A percentile compares a stretch with the other conserved stretches of the same genome.
Evolutionary conservation across 2,329 filamentous ascomycete genomes (phyloP).

Genomic region (Conoideocrella luteorostrata): DNA sequence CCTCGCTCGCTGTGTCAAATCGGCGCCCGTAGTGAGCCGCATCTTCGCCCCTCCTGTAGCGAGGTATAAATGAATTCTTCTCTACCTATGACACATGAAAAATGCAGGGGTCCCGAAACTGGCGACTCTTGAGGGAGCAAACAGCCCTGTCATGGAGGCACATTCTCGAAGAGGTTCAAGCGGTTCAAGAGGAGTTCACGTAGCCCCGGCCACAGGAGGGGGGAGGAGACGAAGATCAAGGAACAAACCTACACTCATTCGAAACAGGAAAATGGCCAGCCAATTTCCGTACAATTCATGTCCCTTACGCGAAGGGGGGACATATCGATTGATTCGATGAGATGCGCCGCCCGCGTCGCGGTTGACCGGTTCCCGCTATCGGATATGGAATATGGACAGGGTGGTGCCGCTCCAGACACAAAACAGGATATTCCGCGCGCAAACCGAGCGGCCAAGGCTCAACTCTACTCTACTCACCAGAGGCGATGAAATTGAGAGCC

Average conservation of each 20-base stretch:
- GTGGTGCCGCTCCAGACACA: not conserved
- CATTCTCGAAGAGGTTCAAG: not conserved
- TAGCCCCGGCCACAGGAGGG: constrained; percentile 13
- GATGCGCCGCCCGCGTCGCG: too few relatives aligned
- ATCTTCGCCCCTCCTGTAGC: constrained; percentile 28
- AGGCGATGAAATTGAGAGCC: constrained; percentile 84
- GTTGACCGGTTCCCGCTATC: too few relatives aligned
- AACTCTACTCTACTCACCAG: constrained; percentile 65
- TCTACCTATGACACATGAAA: not conserved
- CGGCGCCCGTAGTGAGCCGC: constrained; percentile 83
- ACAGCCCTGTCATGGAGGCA: too few relatives aligned
- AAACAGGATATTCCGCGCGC: not conserved
- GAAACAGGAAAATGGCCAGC: not conserved
- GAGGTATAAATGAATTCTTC: constrained; percentile 5
- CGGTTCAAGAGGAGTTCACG: not conserved
- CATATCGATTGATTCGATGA: too few relatives aligned
- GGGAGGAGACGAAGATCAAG: constrained; percentile 29
- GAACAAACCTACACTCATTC: constrained; percentile 33
- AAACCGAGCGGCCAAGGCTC: constrained; percentile 2
- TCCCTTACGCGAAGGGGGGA: too few relatives aligned
- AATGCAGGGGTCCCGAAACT: not conserved
- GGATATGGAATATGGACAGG: too few relatives aligned
- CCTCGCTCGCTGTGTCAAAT: constrained; percentile 45
- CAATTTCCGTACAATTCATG: too few relatives aligned
- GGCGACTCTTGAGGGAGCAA: too few relatives aligned